Conservation (phyloP, 352 stramenopile species). For the Phytopythium oedochilum region DNA sequence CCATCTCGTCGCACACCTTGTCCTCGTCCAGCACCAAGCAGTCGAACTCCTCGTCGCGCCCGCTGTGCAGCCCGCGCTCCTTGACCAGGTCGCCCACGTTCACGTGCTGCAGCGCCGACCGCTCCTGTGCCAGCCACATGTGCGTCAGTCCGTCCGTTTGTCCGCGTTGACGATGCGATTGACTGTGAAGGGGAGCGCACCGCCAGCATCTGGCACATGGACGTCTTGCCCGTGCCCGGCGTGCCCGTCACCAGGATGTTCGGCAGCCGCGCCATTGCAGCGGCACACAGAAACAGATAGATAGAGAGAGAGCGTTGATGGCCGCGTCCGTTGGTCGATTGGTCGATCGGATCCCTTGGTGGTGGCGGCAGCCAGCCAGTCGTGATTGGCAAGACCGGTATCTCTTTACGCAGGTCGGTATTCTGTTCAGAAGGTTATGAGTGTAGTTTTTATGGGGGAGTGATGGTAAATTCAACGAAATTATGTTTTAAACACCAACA, state of each 20-base stretch:
- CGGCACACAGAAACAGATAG: neutral
- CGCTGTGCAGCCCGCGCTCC: slow-evolving; percentile 71
- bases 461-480: too few species aligned
- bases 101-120: slow-evolving; percentile 87
- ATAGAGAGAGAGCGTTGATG: too few species aligned
- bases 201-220: slow-evolving; percentile 89
- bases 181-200: too few species aligned
- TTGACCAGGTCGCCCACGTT: slow-evolving; percentile 95
- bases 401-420: too few species aligned
- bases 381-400: neutral
- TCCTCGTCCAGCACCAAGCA: slow-evolving; percentile 97
- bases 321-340: neutral
- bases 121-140: slow-evolving; percentile 41
- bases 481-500: too few species aligned
- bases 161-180: too few species aligned
- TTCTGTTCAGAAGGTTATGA: too few species aligned
- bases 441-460: too few species aligned
- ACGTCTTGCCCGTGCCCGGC: slow-evolving; percentile 94
- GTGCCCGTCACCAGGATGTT: slow-evolving; percentile 98
- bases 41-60: slow-evolving; percentile 93
- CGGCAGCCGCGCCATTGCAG: slow-evolving; percentile 57
- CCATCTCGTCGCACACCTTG: slow-evolving; percentile 95
- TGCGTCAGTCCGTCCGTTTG: too few species aligned
- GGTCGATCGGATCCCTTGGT: neutral
- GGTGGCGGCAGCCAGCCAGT: neutral